Conservation (phyloP, 805 yeast genomes). For the Wickerhamiella galacta region DNA sequence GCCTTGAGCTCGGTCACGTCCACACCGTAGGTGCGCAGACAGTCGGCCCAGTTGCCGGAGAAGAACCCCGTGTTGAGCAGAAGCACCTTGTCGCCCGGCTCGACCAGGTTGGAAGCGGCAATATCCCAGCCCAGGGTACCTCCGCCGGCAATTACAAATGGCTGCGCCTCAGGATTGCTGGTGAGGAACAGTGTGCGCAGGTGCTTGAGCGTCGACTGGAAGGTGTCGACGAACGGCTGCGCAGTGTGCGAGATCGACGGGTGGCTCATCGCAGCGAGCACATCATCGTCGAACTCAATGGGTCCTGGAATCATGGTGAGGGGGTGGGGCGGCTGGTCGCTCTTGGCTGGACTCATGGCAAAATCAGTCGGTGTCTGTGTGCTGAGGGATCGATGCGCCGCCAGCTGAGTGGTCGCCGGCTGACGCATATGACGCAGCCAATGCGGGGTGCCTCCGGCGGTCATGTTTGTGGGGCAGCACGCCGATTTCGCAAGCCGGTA, state of each 20-base stretch:
- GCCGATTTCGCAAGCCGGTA: no score
- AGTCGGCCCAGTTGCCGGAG: slow-evolving; percentile 66
- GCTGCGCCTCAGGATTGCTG: slow-evolving; percentile 49
- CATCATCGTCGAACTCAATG: slow-evolving; percentile 65
- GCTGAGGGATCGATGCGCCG: no score
- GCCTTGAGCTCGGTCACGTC: slow-evolving; percentile 61
- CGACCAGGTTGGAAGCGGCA: slow-evolving; percentile 58
- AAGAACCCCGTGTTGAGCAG: slow-evolving; percentile 82
- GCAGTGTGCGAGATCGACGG: slow-evolving; percentile 85
- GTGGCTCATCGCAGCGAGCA: slow-evolving; percentile 60
- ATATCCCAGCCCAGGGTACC: slow-evolving; percentile 96
- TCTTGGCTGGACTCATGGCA: slow-evolving; percentile 23
- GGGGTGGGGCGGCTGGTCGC: slow-evolving; percentile 21
- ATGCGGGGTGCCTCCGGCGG: no score
- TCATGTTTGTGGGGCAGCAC: no score
- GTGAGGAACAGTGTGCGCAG: slow-evolving; percentile 64
- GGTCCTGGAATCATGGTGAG: slow-evolving; percentile 69
- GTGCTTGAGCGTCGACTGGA: slow-evolving; percentile 49
- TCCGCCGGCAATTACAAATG: slow-evolving; percentile 70
- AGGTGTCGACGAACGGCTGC: slow-evolving; percentile 61
- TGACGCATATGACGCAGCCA: no score
- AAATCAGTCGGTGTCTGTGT: no score
- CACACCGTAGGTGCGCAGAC: slow-evolving; percentile 54
- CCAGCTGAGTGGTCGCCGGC: no score
- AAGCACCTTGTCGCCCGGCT: slow-evolving; percentile 49